These are phyloP conservation scores for Auriscalpium vulgare DNA, from an alignment of 768 basidiomycete species.

Conservation along the genomic window DNA sequence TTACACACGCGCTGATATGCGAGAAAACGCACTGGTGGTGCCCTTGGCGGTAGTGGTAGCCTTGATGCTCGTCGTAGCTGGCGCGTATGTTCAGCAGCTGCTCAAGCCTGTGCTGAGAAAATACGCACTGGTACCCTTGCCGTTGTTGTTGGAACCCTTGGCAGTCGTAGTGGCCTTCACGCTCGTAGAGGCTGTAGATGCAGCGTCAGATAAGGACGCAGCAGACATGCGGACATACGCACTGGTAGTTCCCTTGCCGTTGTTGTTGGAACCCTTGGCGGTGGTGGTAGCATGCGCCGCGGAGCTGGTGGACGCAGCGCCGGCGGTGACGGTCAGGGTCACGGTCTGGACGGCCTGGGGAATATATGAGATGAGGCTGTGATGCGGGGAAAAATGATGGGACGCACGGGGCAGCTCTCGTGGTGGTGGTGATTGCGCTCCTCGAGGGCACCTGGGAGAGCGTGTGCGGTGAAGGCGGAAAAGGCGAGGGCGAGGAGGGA, in stretches of 20 bases:
- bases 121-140: not conserved
- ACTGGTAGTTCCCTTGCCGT: not conserved
- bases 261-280: not conserved
- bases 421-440: not conserved
- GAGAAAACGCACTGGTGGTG: not conserved
- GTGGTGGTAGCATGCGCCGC: too few relatives aligned
- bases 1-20: too few relatives aligned
- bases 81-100: not conserved
- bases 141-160: not conserved
- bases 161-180: too few relatives aligned
- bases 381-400: not conserved
- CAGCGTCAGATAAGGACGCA: not conserved
- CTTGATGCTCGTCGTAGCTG: too few relatives aligned
- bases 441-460: not conserved
- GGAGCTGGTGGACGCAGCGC: not conserved
- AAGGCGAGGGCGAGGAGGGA: not conserved
- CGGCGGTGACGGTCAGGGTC: not conserved
- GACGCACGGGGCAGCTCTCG: not conserved
- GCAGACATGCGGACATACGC: not conserved
- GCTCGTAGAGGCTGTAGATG: not conserved
- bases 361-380: not conserved
- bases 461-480: not conserved
- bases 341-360: not conserved
- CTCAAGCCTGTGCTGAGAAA: not conserved
- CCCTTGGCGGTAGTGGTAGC: not conserved